Evolutionary conservation across 495 filamentous ascomycete species (phyloP), one percentile per base, ranked within the genome.

Genomic region (Jackrogersella minutella): DNA sequence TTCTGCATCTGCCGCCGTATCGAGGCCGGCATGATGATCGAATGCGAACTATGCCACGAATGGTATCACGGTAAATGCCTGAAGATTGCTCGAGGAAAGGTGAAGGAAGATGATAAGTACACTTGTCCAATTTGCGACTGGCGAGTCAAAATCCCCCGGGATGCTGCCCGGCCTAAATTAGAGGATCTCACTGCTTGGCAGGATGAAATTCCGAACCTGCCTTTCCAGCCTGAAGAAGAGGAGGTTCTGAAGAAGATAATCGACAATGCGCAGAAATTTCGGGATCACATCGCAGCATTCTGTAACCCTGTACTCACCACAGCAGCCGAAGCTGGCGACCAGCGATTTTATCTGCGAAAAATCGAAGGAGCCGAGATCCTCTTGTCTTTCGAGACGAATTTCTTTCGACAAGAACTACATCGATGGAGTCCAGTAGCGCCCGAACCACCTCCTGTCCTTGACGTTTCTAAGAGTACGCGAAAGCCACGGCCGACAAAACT

Each of bases 61-160:
- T 99, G 95, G 95, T 99, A 99, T 71, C 95, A 99, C 70, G 93
- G 94, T 36, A 98, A 97, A 77, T 99, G 95, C 73, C 83, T 99
- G 33, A 99, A 99, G 81, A 97, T 99, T 60, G 96, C 96, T 13
- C 86, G 95, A 41, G 95, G 95, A 11, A 98, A 97, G 71, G 91
- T 98, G 61, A 98, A 97, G 79, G 95, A 98, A 69, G 93, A 96
- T 59, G 96, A 98, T 69, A 96, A 96, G 73, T 99, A 97, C 78
- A 98, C 94, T 14, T 99, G 95, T 69, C 95, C 95, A 0, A 96
- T 99, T 66, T 99, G 95, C 75, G 95, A 99, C 70, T 97, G 93
- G 86, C 88, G 95, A 24, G 90, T 97, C 68, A 96, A 96, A 81
- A 99, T 99, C 49, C 95, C 95, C 36, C 93, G 95, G n/a, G 95